Base-by-base conservation (phyloP, 306 rosid genomes). In the Quercus ilex region DNA sequence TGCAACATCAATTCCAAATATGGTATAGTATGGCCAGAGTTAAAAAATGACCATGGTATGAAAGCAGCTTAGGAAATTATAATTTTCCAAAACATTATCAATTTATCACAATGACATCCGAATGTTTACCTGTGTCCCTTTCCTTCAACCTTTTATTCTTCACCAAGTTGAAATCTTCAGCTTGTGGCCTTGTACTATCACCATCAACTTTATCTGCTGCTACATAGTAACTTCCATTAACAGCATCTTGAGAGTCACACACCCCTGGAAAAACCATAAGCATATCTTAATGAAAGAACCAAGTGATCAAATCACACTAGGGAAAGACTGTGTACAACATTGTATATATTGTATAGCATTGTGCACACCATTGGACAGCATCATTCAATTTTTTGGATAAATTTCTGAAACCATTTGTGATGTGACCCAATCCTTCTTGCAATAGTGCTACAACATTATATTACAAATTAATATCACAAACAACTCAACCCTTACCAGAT, bases 111-210 rank as follows among this genome's bases (percentile, higher is more conserved):
- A 11, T 12, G 3, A 64, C 49, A 3, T 23, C 9, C 62, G 73
- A 77, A 55, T 4, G 53, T 18, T 18, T 82, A 89, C 97, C 94
- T 83, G 83, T 77, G 71, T 74, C 80, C 65, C 74, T 74, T 65
- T 71, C 82, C 80, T 69, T 92, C 73, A 85, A 77, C 90, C 73
- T 90, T 76, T 92, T 90, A 75, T 75, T 84, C 69, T 84, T 87
- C 67, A 73, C 53, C 83, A 83, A 75, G 83, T 84, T 55, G 55
- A 20, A 6, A 83, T 68, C 84, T 80, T 79, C 90, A 46, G 46
- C 28, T 35, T 76, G 76, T 64, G 67, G 80, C 55, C 68, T 78
- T 75, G 78, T n/a, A 63, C 23, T 72, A 64, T 60, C 62, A 69
- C 63, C 25, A 28, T 21, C 58, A 82, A 79, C 30, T 58, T 78